Evolutionary conservation across 805 yeast species (phyloP), one percentile per base, ranked within the genome.

Genomic region (Blastobotrys robertii): DNA sequence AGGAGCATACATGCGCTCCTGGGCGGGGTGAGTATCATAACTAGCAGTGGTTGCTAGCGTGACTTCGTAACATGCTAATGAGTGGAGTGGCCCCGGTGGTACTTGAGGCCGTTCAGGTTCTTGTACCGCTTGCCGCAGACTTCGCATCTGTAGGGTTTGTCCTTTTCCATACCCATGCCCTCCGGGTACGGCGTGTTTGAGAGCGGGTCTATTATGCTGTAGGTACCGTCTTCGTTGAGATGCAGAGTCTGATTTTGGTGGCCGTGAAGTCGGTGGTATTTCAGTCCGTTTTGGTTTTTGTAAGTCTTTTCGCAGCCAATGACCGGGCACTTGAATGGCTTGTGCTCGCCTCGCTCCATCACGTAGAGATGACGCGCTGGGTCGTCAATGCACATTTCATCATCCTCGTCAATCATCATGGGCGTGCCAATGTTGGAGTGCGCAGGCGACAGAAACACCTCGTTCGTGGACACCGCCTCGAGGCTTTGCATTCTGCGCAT

Each of bases 11-110:
- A n/a, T n/a, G n/a, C n/a, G n/a, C n/a, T n/a, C n/a, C n/a, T n/a
- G n/a, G n/a, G n/a, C n/a, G n/a, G n/a, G n/a, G n/a, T n/a, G n/a
- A n/a, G 25, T 19, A 19, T 19, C 25, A 4, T 19, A 19, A 19
- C 25, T 6, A 6, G 6, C 25, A 19, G 6, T 19, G 25, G 6
- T 19, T 19, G 25, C 25, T 6, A 19, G 34, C 34, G 12, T n/a
- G 25, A 19, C 4, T 19, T 19, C 6, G 25, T 19, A 19, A 19
- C n/a, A n/a, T 19, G 25, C 32, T 63, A 88, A 69, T 90, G 97
- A 35, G 97, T 90, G n/a, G 97, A 80, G 65, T 92, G 98, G 15
- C 96, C 97, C 55, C 97, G 77, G 64, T 92, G 98, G 63, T 92
- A 92, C 65, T 92, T 92, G 63, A 92, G 72, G 22, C 98, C 98